Conservation (phyloP, 257 asterid species). For the Penstemon davidsonii region DNA sequence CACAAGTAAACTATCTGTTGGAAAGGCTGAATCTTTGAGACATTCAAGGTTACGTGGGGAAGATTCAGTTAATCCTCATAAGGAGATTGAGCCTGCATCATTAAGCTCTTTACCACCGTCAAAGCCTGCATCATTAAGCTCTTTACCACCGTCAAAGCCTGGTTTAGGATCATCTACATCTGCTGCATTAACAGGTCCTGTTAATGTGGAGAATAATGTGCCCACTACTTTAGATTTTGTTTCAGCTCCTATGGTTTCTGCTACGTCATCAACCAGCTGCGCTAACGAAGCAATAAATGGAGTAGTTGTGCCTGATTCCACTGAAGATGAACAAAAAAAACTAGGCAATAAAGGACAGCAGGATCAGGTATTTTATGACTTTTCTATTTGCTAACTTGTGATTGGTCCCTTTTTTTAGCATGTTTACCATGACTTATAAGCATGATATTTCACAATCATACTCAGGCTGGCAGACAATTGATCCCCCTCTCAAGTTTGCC, state of each 20-base stretch:
- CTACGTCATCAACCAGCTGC: conserved; percentile 30
- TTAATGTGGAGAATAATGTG: conserved; percentile 32
- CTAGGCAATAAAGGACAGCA: conserved; percentile 30
- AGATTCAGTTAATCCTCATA: conserved; percentile 36
- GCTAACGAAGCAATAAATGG: conserved; percentile 32
- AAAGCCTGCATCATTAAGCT: conserved; percentile 43
- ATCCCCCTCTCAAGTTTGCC: conserved; percentile 38
- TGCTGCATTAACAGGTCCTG: conserved; percentile 34
- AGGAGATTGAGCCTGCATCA: conserved; percentile 42
- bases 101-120: conserved; percentile 39
- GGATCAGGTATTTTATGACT: conserved; percentile 51
- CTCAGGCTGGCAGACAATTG: conserved; percentile 49
- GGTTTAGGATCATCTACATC: conserved; percentile 37
- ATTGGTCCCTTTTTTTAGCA: conserved; percentile 11
- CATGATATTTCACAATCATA: not conserved
- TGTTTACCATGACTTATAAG: conserved; percentile 19
- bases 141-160: conserved; percentile 45
- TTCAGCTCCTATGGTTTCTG: conserved; percentile 33
- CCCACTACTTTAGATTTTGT: conserved; percentile 26
- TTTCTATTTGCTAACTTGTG: conserved; percentile 25
- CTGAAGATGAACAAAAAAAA: conserved; percentile 37
- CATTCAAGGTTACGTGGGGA: conserved; percentile 39
- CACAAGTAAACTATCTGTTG: conserved; percentile 39
- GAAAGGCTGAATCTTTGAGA: conserved; percentile 46
- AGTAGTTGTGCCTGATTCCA: conserved; percentile 34